Percentiles rank a stretch among this genome's conserved stretches.
These are phyloP conservation scores for Hyphodiscus sp. DNA, from an alignment of 2,329 filamentous ascomycete genomes.

Conservation along the genomic window DNA sequence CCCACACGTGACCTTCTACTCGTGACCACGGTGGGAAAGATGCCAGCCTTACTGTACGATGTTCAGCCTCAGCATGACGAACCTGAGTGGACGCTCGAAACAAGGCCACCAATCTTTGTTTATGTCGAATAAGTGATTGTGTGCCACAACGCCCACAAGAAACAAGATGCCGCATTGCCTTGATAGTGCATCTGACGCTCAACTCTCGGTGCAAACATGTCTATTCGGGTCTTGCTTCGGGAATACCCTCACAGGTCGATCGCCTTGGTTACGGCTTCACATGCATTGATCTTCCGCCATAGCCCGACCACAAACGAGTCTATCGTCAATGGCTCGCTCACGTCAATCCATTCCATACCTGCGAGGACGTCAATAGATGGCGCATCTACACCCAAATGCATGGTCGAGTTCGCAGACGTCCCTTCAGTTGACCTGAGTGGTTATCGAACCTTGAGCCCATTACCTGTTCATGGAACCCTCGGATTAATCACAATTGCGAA, in stretches of 20 bases:
- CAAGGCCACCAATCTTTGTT: background rate
- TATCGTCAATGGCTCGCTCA: conserved; percentile 51
- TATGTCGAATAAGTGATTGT: background rate
- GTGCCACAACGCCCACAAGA: background rate
- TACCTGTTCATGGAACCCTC: conserved; percentile 77
- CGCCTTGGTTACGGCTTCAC: conserved; percentile 71
- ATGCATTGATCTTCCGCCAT: conserved; percentile 81
- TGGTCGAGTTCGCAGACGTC: conserved; percentile 75
- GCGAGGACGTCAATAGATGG: conserved; percentile 32
- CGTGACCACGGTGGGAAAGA: background rate
- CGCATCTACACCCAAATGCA: conserved; percentile 45
- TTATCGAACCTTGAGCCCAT: conserved; percentile 67
- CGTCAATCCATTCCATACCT: conserved; percentile 43
- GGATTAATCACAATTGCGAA: conserved; percentile 77
- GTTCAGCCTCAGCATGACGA: background rate
- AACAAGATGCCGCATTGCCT: conserved; percentile 14
- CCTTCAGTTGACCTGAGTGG: conserved; percentile 62
- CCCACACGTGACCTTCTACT: background rate
- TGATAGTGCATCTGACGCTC: conserved; percentile 1
- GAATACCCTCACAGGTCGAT: conserved; percentile 84
- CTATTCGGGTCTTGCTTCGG: conserved; percentile 46
- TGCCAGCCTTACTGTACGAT: background rate
- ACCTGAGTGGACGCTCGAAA: background rate
- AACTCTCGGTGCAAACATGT: conserved; percentile 20
- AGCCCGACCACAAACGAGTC: conserved; percentile 58